These are phyloP conservation scores for Lasiosphaeria hispida DNA, from an alignment of 495 filamentous ascomycete genomes.

Conservation along the genomic window DNA sequence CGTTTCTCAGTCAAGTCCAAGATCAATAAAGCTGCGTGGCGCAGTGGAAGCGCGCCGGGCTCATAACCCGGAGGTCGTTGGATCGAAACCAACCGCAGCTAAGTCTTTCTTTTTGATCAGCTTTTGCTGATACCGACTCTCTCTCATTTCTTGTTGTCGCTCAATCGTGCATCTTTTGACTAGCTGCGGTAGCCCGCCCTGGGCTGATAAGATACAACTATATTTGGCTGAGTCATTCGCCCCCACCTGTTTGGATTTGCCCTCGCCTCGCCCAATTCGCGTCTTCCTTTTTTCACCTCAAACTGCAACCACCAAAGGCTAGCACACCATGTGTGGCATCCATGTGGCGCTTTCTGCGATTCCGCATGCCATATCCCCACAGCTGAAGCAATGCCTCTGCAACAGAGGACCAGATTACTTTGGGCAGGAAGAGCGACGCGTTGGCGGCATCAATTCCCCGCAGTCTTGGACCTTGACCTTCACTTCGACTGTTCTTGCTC, in stretches of 20 bases:
- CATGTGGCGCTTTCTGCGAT: conserved; percentile 36
- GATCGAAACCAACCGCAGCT: conserved; percentile 55
- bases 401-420: conserved; percentile 54
- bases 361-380: conserved; percentile 25
- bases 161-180: neutral
- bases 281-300: neutral
- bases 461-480: conserved; percentile 52
- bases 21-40: conserved; percentile 42
- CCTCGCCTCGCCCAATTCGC: neutral
- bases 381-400: conserved; percentile 32
- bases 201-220: no score
- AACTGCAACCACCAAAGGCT: neutral
- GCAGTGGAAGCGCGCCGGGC: conserved; percentile 56
- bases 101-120: conserved; percentile 25
- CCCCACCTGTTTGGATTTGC: no score
- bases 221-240: no score
- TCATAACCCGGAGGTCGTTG: conserved; percentile 56
- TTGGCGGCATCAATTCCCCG: neutral
- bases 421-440: conserved; percentile 37
- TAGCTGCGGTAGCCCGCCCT: neutral
- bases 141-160: conserved; percentile 3
- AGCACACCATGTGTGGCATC: conserved; percentile 47
- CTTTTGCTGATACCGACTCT: neutral
- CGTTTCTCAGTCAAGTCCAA: neutral
- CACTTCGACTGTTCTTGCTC: conserved; percentile 78